A percentile compares a stretch with the other conserved stretches of the same genome.
Conservation (phyloP, 2,329 filamentous ascomycete species). For the Ploettnerulaceae sp. region DNA sequence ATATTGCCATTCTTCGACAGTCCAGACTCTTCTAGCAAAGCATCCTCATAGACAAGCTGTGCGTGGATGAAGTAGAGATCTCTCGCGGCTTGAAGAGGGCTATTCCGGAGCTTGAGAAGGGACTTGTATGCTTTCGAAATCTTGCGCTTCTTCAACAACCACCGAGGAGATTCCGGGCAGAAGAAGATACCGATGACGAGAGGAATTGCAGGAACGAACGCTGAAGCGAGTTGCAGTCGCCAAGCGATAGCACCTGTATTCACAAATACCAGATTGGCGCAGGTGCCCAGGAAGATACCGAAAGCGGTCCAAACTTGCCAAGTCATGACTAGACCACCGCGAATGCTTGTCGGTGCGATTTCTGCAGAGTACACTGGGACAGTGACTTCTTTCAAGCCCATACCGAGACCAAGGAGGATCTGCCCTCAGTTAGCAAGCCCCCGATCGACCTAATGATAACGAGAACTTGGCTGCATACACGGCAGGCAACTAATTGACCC, state of each 20-base stretch:
- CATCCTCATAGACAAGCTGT: conserved; percentile 48
- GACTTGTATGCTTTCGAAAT: conserved; percentile 48
- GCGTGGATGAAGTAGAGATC: conserved; percentile 58
- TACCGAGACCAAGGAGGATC: conserved; percentile 55
- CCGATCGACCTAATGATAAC: no score
- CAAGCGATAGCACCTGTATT: conserved; percentile 54
- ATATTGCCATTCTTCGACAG: conserved; percentile 43
- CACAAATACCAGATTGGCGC: conserved; percentile 48
- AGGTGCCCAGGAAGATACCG: conserved; percentile 55
- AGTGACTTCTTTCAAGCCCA: conserved; percentile 52
- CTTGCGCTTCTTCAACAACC: conserved; percentile 47
- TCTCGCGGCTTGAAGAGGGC: conserved; percentile 54
- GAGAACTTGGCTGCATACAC: conserved; percentile 31
- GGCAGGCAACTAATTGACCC: conserved; percentile 51
- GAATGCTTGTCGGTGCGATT: conserved; percentile 48
- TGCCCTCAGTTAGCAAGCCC: not conserved
- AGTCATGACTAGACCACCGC: conserved; percentile 52
- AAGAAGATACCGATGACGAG: conserved; percentile 53
- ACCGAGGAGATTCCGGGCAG: conserved; percentile 61
- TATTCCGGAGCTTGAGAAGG: conserved; percentile 52
- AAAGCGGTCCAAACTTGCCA: conserved; percentile 52
- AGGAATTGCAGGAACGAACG: conserved; percentile 60
- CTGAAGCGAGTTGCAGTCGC: conserved; percentile 60
- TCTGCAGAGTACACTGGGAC: conserved; percentile 51
- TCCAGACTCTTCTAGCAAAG: conserved; percentile 34